Evolutionary conservation across 148 eudicot genomes (phyloP).

Genomic region (Oxyria digyna): DNA sequence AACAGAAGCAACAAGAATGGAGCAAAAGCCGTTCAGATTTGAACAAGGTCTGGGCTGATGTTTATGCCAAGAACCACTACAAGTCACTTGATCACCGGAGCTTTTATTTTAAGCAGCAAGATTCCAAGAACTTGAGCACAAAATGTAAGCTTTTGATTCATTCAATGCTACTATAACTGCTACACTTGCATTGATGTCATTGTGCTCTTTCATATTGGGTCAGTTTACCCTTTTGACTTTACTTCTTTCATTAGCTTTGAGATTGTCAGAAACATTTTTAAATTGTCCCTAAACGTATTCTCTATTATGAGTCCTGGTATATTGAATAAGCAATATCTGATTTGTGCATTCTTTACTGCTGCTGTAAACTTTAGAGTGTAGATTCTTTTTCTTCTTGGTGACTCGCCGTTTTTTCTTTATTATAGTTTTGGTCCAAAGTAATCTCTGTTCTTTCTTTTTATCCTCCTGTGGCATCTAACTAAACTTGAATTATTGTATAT

Average conservation of each 20-base stretch:
- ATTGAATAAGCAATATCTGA: neutral
- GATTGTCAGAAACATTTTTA: neutral
- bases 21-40: slow-evolving; percentile 73
- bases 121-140: slow-evolving; percentile 83
- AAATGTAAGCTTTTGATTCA: slow-evolving; percentile 50
- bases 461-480: neutral
- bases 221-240: neutral
- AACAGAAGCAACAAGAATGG: slow-evolving; percentile 98
- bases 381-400: neutral
- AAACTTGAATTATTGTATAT: neutral
- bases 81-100: slow-evolving; percentile 98
- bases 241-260: neutral
- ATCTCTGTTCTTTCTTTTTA: neutral
- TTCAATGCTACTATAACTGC: neutral
- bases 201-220: neutral
- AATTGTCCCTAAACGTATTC: neutral
- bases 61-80: slow-evolving; percentile 85
- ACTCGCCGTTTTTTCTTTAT: neutral
- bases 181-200: neutral
- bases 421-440: neutral
- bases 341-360: neutral
- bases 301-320: neutral
- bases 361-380: neutral
- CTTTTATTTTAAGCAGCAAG: slow-evolving; percentile 98
- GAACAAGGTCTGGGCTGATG: slow-evolving; percentile 94